Conservation (phyloP, 2,329 filamentous ascomycete species). For the Fusarium sp. region DNA sequence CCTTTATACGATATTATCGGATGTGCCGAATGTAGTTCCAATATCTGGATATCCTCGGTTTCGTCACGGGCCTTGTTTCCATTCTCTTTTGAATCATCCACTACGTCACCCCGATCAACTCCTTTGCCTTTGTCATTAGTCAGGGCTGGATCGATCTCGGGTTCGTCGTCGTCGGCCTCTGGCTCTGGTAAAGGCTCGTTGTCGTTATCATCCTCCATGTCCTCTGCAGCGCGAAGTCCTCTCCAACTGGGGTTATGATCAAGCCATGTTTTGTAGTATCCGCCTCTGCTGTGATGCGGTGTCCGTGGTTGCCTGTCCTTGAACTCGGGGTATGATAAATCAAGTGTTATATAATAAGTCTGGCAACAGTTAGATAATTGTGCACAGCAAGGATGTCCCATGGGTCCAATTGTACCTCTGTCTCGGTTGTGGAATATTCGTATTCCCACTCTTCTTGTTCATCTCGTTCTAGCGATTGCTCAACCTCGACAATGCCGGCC, state of each 20-base stretch:
- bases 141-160: constrained; percentile 44
- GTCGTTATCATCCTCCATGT: constrained; percentile 49
- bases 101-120: constrained; percentile 19
- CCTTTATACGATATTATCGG: constrained; percentile 85
- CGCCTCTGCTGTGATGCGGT: constrained; percentile 56
- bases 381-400: neutral
- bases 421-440: constrained; percentile 73
- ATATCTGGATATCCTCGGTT: constrained; percentile 73
- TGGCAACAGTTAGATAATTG: constrained; percentile 47
- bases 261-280: constrained; percentile 60
- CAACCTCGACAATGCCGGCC: constrained; percentile 46
- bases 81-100: constrained; percentile 25
- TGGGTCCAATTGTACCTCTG: constrained; percentile 59
- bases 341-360: constrained; percentile 74
- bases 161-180: constrained; percentile 51
- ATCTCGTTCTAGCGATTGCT: constrained; percentile 49
- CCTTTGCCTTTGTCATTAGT: constrained; percentile 38
- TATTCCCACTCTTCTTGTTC: constrained; percentile 75
- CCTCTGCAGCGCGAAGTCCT: constrained; percentile 22
- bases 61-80: constrained; percentile 32
- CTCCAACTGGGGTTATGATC: constrained; percentile 47
- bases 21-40: constrained; percentile 81
- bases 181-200: constrained; percentile 51
- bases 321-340: constrained; percentile 71
- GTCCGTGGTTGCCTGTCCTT: constrained; percentile 58